Evolutionary conservation across 2,329 filamentous ascomycete species (phyloP), one percentile per base, ranked within the genome.

Genomic region (Conoideocrella luteorostrata): DNA sequence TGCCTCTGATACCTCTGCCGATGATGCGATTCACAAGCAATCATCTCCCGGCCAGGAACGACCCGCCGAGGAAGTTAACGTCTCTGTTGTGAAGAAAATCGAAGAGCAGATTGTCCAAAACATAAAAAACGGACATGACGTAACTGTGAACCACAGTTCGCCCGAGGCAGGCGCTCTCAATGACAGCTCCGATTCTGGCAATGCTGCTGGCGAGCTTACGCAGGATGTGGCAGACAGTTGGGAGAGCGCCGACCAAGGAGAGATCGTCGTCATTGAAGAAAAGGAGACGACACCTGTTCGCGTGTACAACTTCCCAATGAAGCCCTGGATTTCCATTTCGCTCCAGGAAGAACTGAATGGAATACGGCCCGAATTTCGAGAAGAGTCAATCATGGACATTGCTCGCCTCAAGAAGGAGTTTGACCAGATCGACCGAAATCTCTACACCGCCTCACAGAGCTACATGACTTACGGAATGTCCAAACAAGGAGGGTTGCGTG

Each of bases 401-500:
- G 91, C 93, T 41, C 81, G 89, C 46, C 75, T 97, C 51, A 95
- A 95, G 75, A 97, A 97, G 69, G 89, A 95, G 5, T 97, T 97
- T 56, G 93, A 98, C 59, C 93, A 97, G 67, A 84, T 96, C 49
- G 93, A 98, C 60, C 86, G 94, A 52, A 94, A 90, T 50, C 76
- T 98, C 24, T 91, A 91, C 39, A 86, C 90, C 5, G 90, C 91
- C 15, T 91, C 88, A 21, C 83, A 88, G 58, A 85, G 84, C 47
- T 95, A 93, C 68, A 97, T 98, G 65, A 84, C 88, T 5, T 98
- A 97, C 57, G 89, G 88, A 34, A 87, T 95, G 72, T 87, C 87
- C 34, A 96, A 95, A 71, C 88, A 89, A 52, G 89, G 89, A 40
- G 93, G 93, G 38, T 80, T 98, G 56, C 83, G 91, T 45, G 85